Conservation (phyloP, 768 basidiomycete species). For the Nidularia sp. region DNA sequence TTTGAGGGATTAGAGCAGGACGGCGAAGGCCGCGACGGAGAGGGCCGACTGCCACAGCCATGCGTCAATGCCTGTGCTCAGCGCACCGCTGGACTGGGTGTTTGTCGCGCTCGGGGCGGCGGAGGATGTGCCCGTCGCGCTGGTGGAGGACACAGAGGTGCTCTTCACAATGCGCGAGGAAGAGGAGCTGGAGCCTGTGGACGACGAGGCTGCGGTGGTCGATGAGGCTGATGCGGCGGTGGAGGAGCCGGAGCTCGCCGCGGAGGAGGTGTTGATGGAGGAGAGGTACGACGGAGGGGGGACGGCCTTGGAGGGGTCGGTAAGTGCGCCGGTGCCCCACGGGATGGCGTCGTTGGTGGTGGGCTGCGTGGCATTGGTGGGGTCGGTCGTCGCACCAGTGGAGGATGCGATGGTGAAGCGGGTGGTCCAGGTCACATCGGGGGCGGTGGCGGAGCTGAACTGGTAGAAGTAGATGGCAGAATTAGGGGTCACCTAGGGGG, state of each 20-base stretch:
- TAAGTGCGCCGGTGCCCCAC: slow-evolving; percentile 66
- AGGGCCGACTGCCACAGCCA: too few species aligned
- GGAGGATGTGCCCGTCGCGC: too few species aligned
- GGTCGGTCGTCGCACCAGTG: slow-evolving; percentile 37
- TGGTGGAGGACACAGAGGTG: too few species aligned
- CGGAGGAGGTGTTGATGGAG: neutral
- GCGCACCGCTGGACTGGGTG: too few species aligned
- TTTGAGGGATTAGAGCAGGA: too few species aligned
- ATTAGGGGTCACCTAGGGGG: slow-evolving; percentile 51
- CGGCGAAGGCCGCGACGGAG: too few species aligned
- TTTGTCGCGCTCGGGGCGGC: too few species aligned
- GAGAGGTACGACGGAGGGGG: slow-evolving; percentile 26
- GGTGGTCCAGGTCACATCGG: slow-evolving; percentile 59
- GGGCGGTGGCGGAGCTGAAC: slow-evolving; percentile 45
- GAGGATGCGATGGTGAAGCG: slow-evolving; percentile 70
- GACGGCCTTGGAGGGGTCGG: slow-evolving; percentile 33
- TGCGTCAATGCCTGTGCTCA: too few species aligned
- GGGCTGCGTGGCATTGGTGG: slow-evolving; percentile 53
- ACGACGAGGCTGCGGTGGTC: neutral
- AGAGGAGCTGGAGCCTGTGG: too few species aligned
- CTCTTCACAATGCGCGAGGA: too few species aligned
- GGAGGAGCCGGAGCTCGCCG: neutral
- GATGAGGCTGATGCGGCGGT: neutral
- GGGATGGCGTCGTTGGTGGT: slow-evolving; percentile 46
- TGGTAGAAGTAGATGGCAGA: slow-evolving; percentile 81